Conservation (phyloP, 805 yeast species). For the Saccharomyces mikatae region DNA sequence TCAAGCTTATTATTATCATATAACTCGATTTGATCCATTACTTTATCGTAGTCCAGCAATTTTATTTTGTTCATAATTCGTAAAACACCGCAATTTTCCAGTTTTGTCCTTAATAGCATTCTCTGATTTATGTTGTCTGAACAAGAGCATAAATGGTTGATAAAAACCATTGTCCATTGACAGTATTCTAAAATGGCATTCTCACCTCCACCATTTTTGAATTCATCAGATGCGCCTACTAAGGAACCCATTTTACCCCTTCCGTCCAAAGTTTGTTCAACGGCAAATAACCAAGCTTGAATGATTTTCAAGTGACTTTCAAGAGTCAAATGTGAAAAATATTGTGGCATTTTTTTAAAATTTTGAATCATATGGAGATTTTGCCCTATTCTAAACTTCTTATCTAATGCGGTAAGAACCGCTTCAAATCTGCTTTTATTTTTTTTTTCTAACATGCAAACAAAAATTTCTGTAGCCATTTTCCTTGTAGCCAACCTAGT, state of each 20-base stretch:
- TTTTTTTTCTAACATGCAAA: slow-evolving; percentile 42
- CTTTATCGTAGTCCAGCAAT: slow-evolving; percentile 49
- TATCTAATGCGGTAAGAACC: slow-evolving; percentile 28
- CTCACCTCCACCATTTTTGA: slow-evolving; percentile 38
- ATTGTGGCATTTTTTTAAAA: slow-evolving; percentile 13
- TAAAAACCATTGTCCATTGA: slow-evolving; percentile 25
- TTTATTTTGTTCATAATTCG: slow-evolving; percentile 39
- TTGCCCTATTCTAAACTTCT: slow-evolving; percentile 26
- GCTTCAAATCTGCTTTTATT: slow-evolving; percentile 42
- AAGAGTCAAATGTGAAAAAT: slow-evolving; percentile 12
- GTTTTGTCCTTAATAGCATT: slow-evolving; percentile 25
- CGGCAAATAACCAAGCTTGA: slow-evolving; percentile 63
- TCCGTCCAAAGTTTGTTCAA: slow-evolving; percentile 67
- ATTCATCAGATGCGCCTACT: slow-evolving; percentile 88
- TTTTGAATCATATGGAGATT: slow-evolving; percentile 22
- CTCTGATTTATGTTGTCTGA: slow-evolving; percentile 27
- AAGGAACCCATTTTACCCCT: slow-evolving; percentile 83
- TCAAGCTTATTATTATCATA: slow-evolving; percentile 42
- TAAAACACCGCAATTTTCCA: slow-evolving; percentile 27
- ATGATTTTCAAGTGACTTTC: slow-evolving; percentile 33
- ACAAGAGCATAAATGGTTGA: slow-evolving; percentile 25
- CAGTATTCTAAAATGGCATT: slow-evolving; percentile 34
- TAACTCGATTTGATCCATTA: slow-evolving; percentile 59
- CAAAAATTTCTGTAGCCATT: slow-evolving; percentile 69
- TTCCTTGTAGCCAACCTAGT: slow-evolving; percentile 69